Conservation (phyloP, 73 alveolate species). For the Effrenium voratum region DNA sequence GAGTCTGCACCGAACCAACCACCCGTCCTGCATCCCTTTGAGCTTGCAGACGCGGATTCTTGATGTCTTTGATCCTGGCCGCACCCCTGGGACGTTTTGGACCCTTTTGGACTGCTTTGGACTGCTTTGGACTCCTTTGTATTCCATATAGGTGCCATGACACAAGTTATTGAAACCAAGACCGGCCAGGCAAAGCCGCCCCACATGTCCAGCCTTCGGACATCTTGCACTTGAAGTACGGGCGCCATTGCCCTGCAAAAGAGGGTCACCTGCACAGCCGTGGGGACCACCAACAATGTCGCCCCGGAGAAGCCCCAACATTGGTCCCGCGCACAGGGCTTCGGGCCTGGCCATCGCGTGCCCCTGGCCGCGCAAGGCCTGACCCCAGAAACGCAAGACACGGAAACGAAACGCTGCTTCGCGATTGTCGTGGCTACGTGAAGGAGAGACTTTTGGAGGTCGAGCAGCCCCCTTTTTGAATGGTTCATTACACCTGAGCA, state of each 20-base stretch:
- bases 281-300: background rate
- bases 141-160: too few relatives aligned
- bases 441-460: background rate
- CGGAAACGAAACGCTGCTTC: background rate
- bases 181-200: background rate
- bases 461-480: background rate
- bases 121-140: too few relatives aligned
- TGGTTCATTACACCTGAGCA: background rate
- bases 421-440: background rate
- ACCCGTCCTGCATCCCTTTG: too few relatives aligned
- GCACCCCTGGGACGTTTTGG: too few relatives aligned
- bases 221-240: background rate
- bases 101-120: too few relatives aligned
- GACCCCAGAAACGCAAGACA: background rate
- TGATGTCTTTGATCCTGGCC: background rate
- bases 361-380: conserved; percentile 74
- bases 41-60: background rate
- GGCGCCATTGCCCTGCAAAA: background rate
- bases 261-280: background rate
- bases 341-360: background rate
- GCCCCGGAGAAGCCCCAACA: background rate
- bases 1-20: too few relatives aligned
- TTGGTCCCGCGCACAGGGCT: background rate
- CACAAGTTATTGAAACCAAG: background rate
- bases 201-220: background rate